Conservation (phyloP, 2,329 filamentous ascomycete species). For the Pleoardoris graminearum region DNA sequence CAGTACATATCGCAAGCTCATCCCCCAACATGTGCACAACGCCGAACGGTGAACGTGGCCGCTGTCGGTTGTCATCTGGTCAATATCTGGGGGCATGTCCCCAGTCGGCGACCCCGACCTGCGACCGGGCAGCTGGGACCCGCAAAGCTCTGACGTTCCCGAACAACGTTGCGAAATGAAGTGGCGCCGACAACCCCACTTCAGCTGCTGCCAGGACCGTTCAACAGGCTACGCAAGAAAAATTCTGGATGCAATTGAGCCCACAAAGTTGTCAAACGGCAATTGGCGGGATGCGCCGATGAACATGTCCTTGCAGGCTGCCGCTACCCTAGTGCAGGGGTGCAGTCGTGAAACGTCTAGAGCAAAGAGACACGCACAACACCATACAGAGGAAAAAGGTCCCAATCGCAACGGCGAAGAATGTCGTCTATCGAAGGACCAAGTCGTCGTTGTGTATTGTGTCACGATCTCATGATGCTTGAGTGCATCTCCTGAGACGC, state of each 20-base stretch:
- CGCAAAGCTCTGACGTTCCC: background rate
- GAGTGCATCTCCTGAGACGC: background rate
- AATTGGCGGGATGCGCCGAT: conserved; percentile 3
- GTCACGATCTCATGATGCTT: too few species aligned
- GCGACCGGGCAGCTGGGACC: conserved; percentile 2
- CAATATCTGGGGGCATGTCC: background rate
- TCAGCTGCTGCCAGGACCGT: background rate
- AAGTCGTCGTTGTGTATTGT: background rate
- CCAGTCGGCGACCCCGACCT: background rate
- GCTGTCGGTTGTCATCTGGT: background rate
- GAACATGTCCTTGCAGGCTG: background rate
- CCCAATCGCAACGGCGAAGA: too few species aligned
- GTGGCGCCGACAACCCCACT: background rate
- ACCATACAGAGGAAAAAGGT: too few species aligned
- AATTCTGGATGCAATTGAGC: background rate
- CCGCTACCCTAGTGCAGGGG: background rate
- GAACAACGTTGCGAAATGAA: background rate
- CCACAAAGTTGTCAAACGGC: background rate
- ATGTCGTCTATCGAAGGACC: too few species aligned
- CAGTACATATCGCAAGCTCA: background rate
- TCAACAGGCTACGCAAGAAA: background rate
- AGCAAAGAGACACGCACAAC: background rate
- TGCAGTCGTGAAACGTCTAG: background rate
- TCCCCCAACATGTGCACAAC: background rate
- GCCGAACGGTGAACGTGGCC: background rate